A percentile compares a stretch with the other conserved stretches of the same genome.
These are phyloP conservation scores for Nematocida ausubeli DNA, from an alignment of 371 early-diverging fungal genomes.

Conservation along the genomic window DNA sequence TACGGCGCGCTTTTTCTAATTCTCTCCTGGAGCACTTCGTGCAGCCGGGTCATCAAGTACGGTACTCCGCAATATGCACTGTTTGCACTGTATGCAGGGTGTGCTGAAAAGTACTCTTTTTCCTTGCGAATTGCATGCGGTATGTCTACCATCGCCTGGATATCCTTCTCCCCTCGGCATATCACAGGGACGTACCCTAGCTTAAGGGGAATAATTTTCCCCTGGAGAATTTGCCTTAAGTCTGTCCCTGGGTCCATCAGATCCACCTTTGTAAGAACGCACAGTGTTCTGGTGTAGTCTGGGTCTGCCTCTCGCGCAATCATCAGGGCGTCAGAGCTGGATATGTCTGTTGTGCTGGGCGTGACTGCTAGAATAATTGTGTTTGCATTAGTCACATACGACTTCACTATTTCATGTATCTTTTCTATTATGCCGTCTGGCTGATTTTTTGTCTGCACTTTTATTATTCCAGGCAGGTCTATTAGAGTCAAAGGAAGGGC, in stretches of 20 bases:
- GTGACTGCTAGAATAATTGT: slow-evolving; percentile 91
- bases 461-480: slow-evolving; percentile 88
- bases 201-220: slow-evolving; percentile 81
- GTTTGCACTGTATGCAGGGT: slow-evolving; percentile 82
- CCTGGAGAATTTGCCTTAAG: slow-evolving; percentile 85
- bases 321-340: slow-evolving; percentile 89
- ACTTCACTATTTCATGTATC: slow-evolving; percentile 83
- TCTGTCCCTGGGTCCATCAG: slow-evolving; percentile 81
- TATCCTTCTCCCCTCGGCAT: slow-evolving; percentile 82
- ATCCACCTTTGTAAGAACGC: slow-evolving; percentile 97
- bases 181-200: slow-evolving; percentile 95
- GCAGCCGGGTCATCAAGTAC: slow-evolving; percentile 84
- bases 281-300: slow-evolving; percentile 82
- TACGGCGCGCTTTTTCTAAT: slow-evolving; percentile 60
- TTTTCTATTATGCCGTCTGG: slow-evolving; percentile 81
- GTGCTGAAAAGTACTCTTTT: slow-evolving; percentile 81
- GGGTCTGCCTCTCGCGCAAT: slow-evolving; percentile 90
- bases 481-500: slow-evolving; percentile 90
- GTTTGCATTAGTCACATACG: slow-evolving; percentile 82
- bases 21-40: slow-evolving; percentile 73
- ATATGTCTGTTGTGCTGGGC: slow-evolving; percentile 92
- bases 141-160: slow-evolving; percentile 81
- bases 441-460: slow-evolving; percentile 84
- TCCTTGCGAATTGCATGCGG: slow-evolving; percentile 78
- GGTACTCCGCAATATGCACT: slow-evolving; percentile 94